A percentile compares a stretch with the other conserved stretches of the same genome.
These are phyloP conservation scores for Cocos nucifera DNA, from an alignment of 176 grass and related monocot genomes.

Conservation along the genomic window DNA sequence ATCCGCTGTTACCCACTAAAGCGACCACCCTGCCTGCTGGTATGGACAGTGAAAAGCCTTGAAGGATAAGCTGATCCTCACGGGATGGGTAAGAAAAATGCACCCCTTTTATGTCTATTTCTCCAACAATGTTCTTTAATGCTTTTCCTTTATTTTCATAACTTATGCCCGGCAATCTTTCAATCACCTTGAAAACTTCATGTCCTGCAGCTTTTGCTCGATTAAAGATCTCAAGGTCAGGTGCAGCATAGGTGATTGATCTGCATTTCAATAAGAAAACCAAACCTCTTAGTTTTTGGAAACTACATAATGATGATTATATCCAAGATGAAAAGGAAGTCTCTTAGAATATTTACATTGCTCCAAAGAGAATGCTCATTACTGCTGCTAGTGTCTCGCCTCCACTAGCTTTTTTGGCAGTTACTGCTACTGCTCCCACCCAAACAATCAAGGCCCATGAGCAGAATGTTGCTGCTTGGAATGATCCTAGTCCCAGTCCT, in stretches of 20 bases:
- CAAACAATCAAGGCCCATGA: slow-evolving; percentile 49
- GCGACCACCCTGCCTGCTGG: slow-evolving; percentile 32
- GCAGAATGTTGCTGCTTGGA: slow-evolving; percentile 49
- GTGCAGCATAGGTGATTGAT: slow-evolving; percentile 58
- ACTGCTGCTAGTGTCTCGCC: slow-evolving; percentile 47
- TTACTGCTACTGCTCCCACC: slow-evolving; percentile 45
- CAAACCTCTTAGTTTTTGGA: neutral
- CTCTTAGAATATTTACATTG: slow-evolving; percentile 32
- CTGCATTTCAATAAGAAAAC: slow-evolving; percentile 20
- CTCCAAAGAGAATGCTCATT: slow-evolving; percentile 54
- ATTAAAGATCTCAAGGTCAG: slow-evolving; percentile 54
- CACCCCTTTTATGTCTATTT: slow-evolving; percentile 24
- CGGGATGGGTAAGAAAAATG: slow-evolving; percentile 41
- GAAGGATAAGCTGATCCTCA: slow-evolving; percentile 30
- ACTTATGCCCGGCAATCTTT: slow-evolving; percentile 31
- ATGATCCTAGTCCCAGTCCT: slow-evolving; percentile 47
- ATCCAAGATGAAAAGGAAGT: neutral
- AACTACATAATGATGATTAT: neutral
- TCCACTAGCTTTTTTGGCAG: slow-evolving; percentile 19
- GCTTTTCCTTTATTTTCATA: slow-evolving; percentile 20
- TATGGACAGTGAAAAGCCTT: slow-evolving; percentile 34
- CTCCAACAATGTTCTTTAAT: slow-evolving; percentile 26
- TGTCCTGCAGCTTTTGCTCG: slow-evolving; percentile 37
- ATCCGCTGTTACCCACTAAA: slow-evolving; percentile 38
- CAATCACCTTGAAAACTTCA: slow-evolving; percentile 37